A percentile compares a stretch with the other conserved stretches of the same genome.
Conservation (phyloP, 495 filamentous ascomycete species). For the Hypoxylon fuscum region DNA sequence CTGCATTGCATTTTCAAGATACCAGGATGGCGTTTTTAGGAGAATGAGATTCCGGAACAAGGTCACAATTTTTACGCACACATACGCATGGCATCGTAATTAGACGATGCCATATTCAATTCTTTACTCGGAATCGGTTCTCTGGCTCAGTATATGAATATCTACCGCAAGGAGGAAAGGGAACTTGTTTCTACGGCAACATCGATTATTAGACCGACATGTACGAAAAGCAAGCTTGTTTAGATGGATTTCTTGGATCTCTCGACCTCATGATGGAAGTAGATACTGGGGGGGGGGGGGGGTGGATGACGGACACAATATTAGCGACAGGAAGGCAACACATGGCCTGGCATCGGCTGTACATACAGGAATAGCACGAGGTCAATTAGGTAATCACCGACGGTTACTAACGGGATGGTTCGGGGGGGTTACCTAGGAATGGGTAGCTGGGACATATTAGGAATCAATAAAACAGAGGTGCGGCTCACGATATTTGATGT, state of each 20-base stretch:
- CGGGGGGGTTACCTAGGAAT: slow-evolving; percentile 6
- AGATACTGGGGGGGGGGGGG: slow-evolving; percentile 13
- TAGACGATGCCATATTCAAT: slow-evolving; percentile 33
- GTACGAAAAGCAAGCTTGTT: slow-evolving; percentile 28
- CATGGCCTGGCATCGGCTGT: slow-evolving; percentile 18
- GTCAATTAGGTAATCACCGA: slow-evolving; percentile 16
- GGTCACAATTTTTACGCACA: slow-evolving; percentile 32
- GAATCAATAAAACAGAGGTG: slow-evolving; percentile 24
- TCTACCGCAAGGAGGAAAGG: slow-evolving; percentile 30
- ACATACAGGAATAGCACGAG: slow-evolving; percentile 33
- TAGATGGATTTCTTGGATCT: slow-evolving; percentile 34
- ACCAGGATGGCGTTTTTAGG: slow-evolving; percentile 52
- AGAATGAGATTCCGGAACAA: slow-evolving; percentile 41
- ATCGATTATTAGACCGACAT: slow-evolving; percentile 25
- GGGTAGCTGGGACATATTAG: slow-evolving; percentile 26
- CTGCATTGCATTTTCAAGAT: slow-evolving; percentile 54
- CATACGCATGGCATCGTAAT: slow-evolving; percentile 31
- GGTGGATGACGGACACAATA: slow-evolving; percentile 11
- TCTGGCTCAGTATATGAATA: slow-evolving; percentile 25
- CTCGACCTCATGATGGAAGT: slow-evolving; percentile 18
- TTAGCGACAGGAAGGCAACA: slow-evolving; percentile 2
- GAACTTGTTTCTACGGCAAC: slow-evolving; percentile 9
- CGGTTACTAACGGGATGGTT: slow-evolving; percentile 15
- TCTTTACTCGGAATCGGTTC: slow-evolving; percentile 25
- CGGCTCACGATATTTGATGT: slow-evolving; percentile 6